Conservation (phyloP, 805 yeast genomes). For the Yamadazyma paraphyllophila region DNA sequence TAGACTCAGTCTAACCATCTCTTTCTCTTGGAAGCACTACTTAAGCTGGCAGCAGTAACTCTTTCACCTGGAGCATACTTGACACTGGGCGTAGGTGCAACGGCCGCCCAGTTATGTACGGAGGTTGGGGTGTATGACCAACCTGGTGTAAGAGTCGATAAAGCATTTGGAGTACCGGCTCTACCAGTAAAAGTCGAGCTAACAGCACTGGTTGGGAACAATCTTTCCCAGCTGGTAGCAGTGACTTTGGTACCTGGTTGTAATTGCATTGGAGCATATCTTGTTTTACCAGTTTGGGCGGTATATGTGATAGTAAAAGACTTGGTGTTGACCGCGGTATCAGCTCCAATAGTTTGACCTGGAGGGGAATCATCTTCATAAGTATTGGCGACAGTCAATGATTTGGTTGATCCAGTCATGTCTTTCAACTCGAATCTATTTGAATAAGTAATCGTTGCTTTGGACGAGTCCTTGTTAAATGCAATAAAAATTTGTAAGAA, state of each 20-base stretch:
- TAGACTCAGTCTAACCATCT: constrained; percentile 38
- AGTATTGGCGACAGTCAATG: constrained; percentile 30
- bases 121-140: constrained; percentile 73
- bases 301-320: constrained; percentile 74
- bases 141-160: constrained; percentile 79
- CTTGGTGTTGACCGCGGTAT: constrained; percentile 26
- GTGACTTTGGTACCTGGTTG: constrained; percentile 78
- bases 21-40: constrained; percentile 32
- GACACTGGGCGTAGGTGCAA: constrained; percentile 64
- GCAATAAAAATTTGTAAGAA: constrained; percentile 66
- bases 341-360: constrained; percentile 23
- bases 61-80: constrained; percentile 62
- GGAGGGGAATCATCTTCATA: constrained; percentile 42
- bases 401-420: constrained; percentile 70
- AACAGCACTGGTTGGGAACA: constrained; percentile 66
- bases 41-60: constrained; percentile 38
- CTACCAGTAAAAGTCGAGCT: constrained; percentile 47
- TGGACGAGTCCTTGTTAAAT: constrained; percentile 31
- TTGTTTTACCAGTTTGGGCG: constrained; percentile 70
- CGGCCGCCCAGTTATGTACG: constrained; percentile 65
- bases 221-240: constrained; percentile 60
- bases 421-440: constrained; percentile 62
- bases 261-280: constrained; percentile 90
- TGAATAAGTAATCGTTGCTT: constrained; percentile 62
- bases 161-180: constrained; percentile 39